Conservation (phyloP, 139 green algal species). For the Asterochloris erici region DNA sequence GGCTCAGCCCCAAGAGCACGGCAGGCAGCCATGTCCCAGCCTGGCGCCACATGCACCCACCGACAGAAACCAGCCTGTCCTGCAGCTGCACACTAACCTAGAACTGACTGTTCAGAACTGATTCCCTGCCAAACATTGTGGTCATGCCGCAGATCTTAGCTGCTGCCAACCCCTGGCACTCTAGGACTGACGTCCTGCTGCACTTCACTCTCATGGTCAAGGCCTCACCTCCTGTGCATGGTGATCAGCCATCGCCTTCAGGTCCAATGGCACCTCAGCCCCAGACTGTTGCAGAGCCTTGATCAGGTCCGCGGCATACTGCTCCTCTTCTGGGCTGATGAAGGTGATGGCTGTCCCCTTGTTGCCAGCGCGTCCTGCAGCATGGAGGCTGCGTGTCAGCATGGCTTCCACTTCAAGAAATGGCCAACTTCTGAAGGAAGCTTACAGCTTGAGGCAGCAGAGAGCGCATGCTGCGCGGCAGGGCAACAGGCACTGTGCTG, state of each 20-base stretch:
- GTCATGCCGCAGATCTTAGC: too few relatives aligned
- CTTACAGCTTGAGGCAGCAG: not conserved
- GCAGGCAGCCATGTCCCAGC: too few relatives aligned
- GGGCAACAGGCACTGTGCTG: too few relatives aligned
- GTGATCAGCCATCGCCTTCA: constrained; percentile 68
- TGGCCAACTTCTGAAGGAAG: not conserved
- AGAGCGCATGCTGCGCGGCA: not conserved
- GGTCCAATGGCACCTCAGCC: constrained; percentile 70
- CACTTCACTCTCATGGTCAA: constrained; percentile 51
- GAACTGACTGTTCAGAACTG: too few relatives aligned
- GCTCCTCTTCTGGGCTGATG: constrained; percentile 84
- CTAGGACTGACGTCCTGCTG: not conserved
- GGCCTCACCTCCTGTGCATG: constrained; percentile 66
- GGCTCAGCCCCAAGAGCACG: too few relatives aligned
- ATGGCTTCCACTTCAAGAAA: not conserved
- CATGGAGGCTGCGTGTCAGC: not conserved
- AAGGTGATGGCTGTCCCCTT: constrained; percentile 97
- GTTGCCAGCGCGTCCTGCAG: constrained; percentile 66
- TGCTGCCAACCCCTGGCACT: too few relatives aligned
- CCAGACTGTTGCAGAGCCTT: constrained; percentile 84
- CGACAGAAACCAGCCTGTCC: too few relatives aligned
- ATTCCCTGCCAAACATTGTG: too few relatives aligned
- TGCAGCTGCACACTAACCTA: too few relatives aligned
- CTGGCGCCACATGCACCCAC: too few relatives aligned
- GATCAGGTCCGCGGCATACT: constrained; percentile 93